Evolutionary conservation across 2,329 filamentous ascomycete species (phyloP), one percentile per base, ranked within the genome.

Genomic region (Claviceps spartinae): DNA sequence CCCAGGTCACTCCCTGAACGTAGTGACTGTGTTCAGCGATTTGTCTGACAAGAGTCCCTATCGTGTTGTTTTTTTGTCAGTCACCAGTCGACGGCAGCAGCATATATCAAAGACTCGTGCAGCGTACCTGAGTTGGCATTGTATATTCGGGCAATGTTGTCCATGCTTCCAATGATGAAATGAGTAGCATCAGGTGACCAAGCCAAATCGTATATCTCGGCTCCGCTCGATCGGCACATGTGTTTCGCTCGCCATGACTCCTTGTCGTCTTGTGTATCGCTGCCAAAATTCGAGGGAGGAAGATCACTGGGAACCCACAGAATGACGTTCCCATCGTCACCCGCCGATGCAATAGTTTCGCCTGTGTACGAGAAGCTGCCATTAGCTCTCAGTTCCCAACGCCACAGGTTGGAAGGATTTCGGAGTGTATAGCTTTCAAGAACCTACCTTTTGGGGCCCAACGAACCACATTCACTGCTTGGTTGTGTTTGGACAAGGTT

Each of bases 141-240:
- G 74, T 96, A 97, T 61, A 98, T 97, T 54, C 91, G 81, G 54
- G 93, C 90, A 65, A 97, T 85, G 66, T 98, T 98, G 72, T 98
- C 93, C 90, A 98, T 97, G 71, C 93, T 97, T 41, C 93, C 93
- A 24, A 94, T 96, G 61, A 98, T 96, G 72, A 98, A 95, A 71
- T 94, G 93, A 41, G 83, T 75, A 41, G 87, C 89, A 67, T 98
- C 93, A n/a, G 94, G 94, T 48, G 93, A 97, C 94, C 93, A 98
- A 49, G 93, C 93, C 53, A 98, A 73, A 68, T 98, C 93, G 70
- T 98, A 98, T 59, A 98, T 97, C 67, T 98, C 93, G 11, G 90
- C 88, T 38, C 90, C 91, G 56, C 86, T 88, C 46, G 90, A 95
- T 56, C 93, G 82, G 69, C 90, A 97, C 93, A 97, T 97, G 66